These are phyloP conservation scores for Diospyros kaki DNA, from an alignment of 148 eudicot species.

Conservation along the genomic window DNA sequence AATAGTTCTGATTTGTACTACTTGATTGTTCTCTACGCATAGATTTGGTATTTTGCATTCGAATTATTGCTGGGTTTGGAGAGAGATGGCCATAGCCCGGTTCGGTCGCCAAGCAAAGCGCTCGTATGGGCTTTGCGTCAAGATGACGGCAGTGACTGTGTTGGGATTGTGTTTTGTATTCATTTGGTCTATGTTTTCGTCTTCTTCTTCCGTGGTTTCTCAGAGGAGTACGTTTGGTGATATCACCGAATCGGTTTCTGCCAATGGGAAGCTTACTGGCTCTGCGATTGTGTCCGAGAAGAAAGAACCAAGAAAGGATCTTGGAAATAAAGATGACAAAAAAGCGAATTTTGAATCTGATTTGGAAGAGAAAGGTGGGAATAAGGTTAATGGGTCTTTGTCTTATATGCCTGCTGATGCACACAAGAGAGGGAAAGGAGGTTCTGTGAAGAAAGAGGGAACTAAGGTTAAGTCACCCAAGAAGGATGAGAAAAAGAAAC, in stretches of 20 bases:
- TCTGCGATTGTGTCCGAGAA: conserved; percentile 13
- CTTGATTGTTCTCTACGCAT: background rate
- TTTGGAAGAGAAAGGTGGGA: conserved; percentile 16
- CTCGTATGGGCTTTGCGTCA: conserved; percentile 67
- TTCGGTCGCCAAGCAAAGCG: conserved; percentile 53
- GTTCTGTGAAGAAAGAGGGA: conserved; percentile 9
- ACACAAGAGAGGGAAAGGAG: conserved; percentile 19
- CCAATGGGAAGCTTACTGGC: conserved; percentile 19
- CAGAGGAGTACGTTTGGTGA: conserved; percentile 80
- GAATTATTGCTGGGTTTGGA: conserved; percentile 12
- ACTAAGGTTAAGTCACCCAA: conserved; percentile 10
- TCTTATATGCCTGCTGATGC: conserved; percentile 16
- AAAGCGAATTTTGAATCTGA: conserved; percentile 17
- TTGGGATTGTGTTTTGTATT: conserved; percentile 83
- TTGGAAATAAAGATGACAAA: conserved; percentile 15
- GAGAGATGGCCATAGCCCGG: conserved; percentile 53
- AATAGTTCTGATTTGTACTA: background rate
- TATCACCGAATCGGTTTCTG: conserved; percentile 46
- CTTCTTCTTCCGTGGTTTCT: conserved; percentile 51
- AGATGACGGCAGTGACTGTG: conserved; percentile 60
- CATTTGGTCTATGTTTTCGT: conserved; percentile 74
- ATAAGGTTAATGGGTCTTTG: conserved; percentile 36
- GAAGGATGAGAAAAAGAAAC: conserved; percentile 23
- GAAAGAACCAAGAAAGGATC: conserved; percentile 13
- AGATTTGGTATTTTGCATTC: conserved; percentile 9